phyloP scores from a whole-genome alignment of 768 basidiomycete genomes.

The Tephrocybe sp. region DNA sequence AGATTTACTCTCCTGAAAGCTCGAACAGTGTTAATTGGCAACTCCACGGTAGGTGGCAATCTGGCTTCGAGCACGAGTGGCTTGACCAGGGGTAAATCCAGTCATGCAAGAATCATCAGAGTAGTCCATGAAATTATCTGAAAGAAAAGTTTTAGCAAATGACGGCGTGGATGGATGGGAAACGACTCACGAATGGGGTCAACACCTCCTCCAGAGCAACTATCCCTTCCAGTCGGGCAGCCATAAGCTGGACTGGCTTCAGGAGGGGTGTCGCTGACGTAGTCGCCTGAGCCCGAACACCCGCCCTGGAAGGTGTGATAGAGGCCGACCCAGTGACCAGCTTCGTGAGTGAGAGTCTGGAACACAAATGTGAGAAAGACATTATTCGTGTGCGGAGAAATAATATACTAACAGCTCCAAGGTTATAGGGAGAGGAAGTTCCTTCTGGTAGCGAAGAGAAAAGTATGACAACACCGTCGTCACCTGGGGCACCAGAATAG shows the following conservation, averaged over 20 bases:
- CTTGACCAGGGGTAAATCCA: constrained; percentile 44
- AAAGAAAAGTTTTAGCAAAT: background rate
- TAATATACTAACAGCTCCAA: constrained; percentile 28
- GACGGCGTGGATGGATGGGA: background rate
- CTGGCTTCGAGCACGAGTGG: constrained; percentile 35
- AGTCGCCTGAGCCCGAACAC: constrained; percentile 37
- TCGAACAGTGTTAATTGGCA: constrained; percentile 14
- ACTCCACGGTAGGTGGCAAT: constrained; percentile 43
- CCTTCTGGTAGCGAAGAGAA: constrained; percentile 44
- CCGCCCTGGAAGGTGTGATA: constrained; percentile 60
- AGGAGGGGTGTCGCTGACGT: constrained; percentile 44
- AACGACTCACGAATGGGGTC: constrained; percentile 39
- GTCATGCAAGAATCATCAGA: constrained; percentile 47
- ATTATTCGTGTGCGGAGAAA: background rate
- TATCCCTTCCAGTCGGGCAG: constrained; percentile 36
- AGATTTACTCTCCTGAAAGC: too few species aligned
- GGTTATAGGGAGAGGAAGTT: constrained; percentile 38
- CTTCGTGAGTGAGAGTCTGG: constrained; percentile 51
- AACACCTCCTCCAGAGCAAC: constrained; percentile 36
- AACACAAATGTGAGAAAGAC: background rate
- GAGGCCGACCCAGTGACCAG: constrained; percentile 59
- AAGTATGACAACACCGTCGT: constrained; percentile 49
- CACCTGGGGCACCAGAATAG: constrained; percentile 34
- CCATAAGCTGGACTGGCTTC: constrained; percentile 41
- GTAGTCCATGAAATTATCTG: constrained; percentile 55